These are phyloP conservation scores for Nyctanthes arbortristis DNA, from an alignment of 257 asterid genomes.

Conservation along the genomic window DNA sequence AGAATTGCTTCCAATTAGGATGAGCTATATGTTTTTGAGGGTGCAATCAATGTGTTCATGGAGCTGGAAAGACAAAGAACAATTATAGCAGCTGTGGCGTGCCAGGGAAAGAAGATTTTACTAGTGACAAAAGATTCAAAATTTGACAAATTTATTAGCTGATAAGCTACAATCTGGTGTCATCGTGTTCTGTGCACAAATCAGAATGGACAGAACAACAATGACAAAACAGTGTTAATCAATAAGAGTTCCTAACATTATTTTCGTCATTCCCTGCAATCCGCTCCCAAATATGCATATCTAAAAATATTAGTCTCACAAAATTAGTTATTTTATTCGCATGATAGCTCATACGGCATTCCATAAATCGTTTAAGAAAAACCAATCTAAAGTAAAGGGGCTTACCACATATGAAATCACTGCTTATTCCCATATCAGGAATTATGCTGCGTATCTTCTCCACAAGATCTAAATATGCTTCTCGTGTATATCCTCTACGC, in stretches of 20 bases:
- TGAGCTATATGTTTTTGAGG: neutral
- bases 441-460: slow-evolving; percentile 61
- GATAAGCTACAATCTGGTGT: too few species aligned
- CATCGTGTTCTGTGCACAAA: too few species aligned
- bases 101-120: neutral
- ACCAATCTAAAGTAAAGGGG: slow-evolving; percentile 14
- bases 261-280: too few species aligned
- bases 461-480: slow-evolving; percentile 90
- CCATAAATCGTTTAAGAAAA: slow-evolving; percentile 9
- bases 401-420: slow-evolving; percentile 97
- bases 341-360: neutral
- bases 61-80: neutral
- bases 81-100: neutral
- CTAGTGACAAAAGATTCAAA: neutral
- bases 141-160: too few species aligned
- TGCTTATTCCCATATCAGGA: slow-evolving; percentile 95
- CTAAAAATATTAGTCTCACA: neutral
- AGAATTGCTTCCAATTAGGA: neutral
- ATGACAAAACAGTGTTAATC: too few species aligned
- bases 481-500: slow-evolving; percentile 91
- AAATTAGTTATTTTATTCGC: neutral
- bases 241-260: too few species aligned
- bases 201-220: too few species aligned
- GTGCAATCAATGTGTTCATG: neutral
- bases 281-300: neutral